Base-by-base conservation (phyloP, 768 basidiomycete genomes). In the Suillus variegatus region DNA sequence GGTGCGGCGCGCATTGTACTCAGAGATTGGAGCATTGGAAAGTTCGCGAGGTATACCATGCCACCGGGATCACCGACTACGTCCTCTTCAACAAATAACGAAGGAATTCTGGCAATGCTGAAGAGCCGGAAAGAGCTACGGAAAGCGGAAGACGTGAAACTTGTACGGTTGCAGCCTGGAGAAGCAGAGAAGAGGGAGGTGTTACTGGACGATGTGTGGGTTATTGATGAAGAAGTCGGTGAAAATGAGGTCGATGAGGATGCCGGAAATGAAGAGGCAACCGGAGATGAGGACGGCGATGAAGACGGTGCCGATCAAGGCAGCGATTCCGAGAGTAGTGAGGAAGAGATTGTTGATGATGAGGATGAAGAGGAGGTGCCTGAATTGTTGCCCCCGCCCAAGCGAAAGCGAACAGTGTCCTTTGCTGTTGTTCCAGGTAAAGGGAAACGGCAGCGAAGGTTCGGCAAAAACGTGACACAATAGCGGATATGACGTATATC, bases 21-120 rank as follows among this genome's bases (percentile, higher is more conserved):
- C 52, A 87, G 91, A 12, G 94, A 97, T 78, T 97, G 95, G 95
- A 86, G 82, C 65, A 83, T 82, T 8, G 89, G 90, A 61, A 89
- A 85, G 67, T 82, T 97, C 70, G 84, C 87, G 32, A 85, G 90
- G 66, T 95, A 91, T 78, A 87, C 90, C 6, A 76, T 81, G 57
- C 90, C 91, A 1, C 80, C 84, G 3, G 55, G 76, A 0, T 57
- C 68, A 8, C 22, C 64, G 3, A 35, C 65, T 14, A 36, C 68
- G 10, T 28, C 66, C 41, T 57, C 20, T 5, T 69, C 68, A 36
- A 36, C 68, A 67, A 20, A 52, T 64, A 87, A 92, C 74, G 82
- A 80, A 25, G 70, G 69, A 35, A 80, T 90, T 44, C 75, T 95
- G 64, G 76, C 76, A 20, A 73, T 69, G 60, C 75, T 88, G 61